Base-by-base conservation (phyloP, 352 stramenopile species). In the Pythium volutum region DNA sequence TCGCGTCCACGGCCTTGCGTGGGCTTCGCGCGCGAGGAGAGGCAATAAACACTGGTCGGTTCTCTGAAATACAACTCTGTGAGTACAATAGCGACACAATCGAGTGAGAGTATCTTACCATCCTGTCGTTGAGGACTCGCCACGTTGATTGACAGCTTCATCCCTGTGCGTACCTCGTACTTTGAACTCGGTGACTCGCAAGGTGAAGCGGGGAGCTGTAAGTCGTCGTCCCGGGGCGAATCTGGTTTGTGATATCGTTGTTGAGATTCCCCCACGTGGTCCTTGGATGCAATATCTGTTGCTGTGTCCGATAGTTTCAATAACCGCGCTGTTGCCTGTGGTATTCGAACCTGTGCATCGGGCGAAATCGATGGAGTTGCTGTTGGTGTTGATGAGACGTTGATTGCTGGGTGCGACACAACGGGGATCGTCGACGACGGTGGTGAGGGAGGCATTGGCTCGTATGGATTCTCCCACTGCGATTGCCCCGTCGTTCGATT, bases 401-500 rank as follows among this genome's bases (percentile, higher is more conserved):
- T 31, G 3, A 23, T 18, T 12, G 36, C 22, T 20, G 41, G 1
- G 27, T 27, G 25, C 4, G 46, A 26, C 10, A 16, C 29, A 14
- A 67, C 47, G 56, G 47, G 29, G 26, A 34, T 39, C n/a, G 45
- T 25, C 10, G 45, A 23, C 36, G 45, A 23, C 18, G 56, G 27
- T 53, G 48, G 46, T 9, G 58, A 25, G 12, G 22, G 9, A 8
- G 25, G 25, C 12, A 34, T 16, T 12, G 0, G 12, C 3, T 33
- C 48, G 27, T 61, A 68, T 2, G 85, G 82, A n/a, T 77, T 79
- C 46, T 92, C 85, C 85, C 83, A 94, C 55, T 91, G 85, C 1
- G 85, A 94, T 26, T 77, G 60, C 20, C 83, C 81, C 3, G 83
- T 90, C 29, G 49, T 50, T 62, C 69, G 71, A 66, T 91, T 86